These are phyloP conservation scores for Colletotrichum sp. DNA, from an alignment of 2,329 filamentous ascomycete species.

Conservation along the genomic window DNA sequence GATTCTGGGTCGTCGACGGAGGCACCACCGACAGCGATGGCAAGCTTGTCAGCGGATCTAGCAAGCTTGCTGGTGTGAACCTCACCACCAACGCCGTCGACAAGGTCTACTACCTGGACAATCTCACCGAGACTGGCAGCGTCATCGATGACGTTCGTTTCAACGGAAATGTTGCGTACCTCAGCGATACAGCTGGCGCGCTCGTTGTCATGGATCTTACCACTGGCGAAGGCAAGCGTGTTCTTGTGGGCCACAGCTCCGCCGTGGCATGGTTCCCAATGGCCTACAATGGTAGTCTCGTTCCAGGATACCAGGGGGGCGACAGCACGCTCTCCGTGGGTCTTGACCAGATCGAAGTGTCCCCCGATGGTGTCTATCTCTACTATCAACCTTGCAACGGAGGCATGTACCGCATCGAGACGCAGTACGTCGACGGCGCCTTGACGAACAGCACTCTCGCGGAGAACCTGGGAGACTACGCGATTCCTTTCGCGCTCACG, in stretches of 20 bases:
- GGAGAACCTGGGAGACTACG: not conserved
- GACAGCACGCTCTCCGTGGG: not conserved
- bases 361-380: not conserved
- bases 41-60: not conserved
- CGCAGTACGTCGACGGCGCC: not conserved
- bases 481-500: not conserved
- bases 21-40: not conserved
- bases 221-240: not conserved
- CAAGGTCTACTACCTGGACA: not conserved
- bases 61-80: not conserved
- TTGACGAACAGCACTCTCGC: not conserved
- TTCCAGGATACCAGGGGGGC: not conserved
- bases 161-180: not conserved
- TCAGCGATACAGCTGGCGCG: not conserved
- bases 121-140: not conserved
- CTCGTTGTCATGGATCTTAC: not conserved
- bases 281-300: not conserved
- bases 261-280: conserved; percentile 1
- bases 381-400: conserved; percentile 9
- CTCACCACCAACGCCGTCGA: not conserved
- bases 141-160: not conserved
- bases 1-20: not conserved
- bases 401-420: conserved; percentile 4
- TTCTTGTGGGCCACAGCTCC: not conserved
- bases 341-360: not conserved